Evolutionary conservation across 2,329 filamentous ascomycete species (phyloP).

Genomic region (Akanthomyces lecanii): DNA sequence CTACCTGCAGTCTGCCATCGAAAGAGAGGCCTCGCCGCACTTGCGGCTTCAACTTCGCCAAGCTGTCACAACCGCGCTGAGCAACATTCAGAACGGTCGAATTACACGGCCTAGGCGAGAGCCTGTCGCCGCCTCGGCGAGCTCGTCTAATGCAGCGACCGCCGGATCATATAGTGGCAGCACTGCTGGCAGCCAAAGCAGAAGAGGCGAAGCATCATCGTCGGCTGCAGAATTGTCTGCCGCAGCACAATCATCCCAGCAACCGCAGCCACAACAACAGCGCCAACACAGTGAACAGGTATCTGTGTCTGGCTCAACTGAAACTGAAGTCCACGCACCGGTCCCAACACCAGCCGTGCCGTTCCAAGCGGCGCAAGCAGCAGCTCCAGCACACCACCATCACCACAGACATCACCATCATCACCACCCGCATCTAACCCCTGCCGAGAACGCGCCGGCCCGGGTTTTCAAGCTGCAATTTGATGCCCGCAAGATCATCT

Average conservation of each 20-base stretch:
- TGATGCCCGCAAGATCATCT: conserved; percentile 87
- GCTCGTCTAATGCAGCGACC: not conserved
- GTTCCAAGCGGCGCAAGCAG: conserved; percentile 13
- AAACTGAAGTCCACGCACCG: not conserved
- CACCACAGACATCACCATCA: conserved; percentile 16
- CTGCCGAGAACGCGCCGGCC: conserved; percentile 45
- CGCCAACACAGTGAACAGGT: conserved; percentile 3
- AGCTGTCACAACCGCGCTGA: conserved; percentile 43
- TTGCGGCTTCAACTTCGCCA: conserved; percentile 46
- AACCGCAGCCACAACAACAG: not conserved
- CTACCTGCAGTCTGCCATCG: conserved; percentile 48
- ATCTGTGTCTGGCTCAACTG: not conserved
- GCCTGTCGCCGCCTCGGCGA: not conserved
- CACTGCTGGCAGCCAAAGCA: not conserved
- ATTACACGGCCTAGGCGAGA: not conserved
- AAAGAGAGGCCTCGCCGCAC: conserved; percentile 46
- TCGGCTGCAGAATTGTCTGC: not conserved
- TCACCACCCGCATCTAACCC: conserved; percentile 43
- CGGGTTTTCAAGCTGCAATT: conserved; percentile 97
- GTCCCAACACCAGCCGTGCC: conserved; percentile 11
- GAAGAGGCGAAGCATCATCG: not conserved
- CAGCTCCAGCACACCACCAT: conserved; percentile 19
- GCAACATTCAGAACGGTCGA: conserved; percentile 36
- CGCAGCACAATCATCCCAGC: not conserved
- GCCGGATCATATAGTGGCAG: conserved; percentile 3